Evolutionary conservation across 129 eudicot species (phyloP), one percentile per base, ranked within the genome.

Genomic region (Mikania micrantha): DNA sequence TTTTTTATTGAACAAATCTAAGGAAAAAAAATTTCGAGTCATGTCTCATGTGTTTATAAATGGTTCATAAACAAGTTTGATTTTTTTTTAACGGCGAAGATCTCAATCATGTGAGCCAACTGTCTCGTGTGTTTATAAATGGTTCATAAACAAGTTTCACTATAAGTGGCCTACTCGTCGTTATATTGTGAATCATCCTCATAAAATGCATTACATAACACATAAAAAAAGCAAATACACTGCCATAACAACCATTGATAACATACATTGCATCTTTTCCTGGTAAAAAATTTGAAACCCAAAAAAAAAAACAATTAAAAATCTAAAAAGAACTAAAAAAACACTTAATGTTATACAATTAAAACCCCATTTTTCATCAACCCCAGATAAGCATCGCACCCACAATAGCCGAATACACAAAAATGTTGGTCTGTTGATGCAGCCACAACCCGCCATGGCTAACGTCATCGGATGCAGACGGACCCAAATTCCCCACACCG

Each of bases 401-500:
- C 22, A 38, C 36, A 0, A 48, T 19, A 35, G 57, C 70, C 53
- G 68, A 60, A 10, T 48, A 27, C 24, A 47, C 20, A 10, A 47
- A 47, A 47, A 60, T 19, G 74, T 60, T 68, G 47, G 64, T 60
- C 25, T 36, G 28, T 60, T 60, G 75, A 39, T 34, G 34, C 25
- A 53, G 20, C 25, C 9, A 20, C 16, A 59, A 7, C 34, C 62
- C 77, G 38, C 70, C 80, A 19, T 22, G 80, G 75, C 80, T 75
- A 10, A 75, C 21, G 5, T 76, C 80, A 25, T 73, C 53, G 54
- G 80, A 76, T 24, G 80, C 80, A 20, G 80, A 76, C 9, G 80
- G 80, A 31, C 80, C 80, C 74, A 76, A 68, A 57, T 36, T 63
- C 35, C 80, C 70, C 58, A 68, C 34, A 47, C 80, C 75, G 27